Percentiles rank a stretch among this genome's conserved stretches.
Evolutionary conservation across 306 rosid genomes (phyloP).

Genomic region (Inga oerstediana): DNA sequence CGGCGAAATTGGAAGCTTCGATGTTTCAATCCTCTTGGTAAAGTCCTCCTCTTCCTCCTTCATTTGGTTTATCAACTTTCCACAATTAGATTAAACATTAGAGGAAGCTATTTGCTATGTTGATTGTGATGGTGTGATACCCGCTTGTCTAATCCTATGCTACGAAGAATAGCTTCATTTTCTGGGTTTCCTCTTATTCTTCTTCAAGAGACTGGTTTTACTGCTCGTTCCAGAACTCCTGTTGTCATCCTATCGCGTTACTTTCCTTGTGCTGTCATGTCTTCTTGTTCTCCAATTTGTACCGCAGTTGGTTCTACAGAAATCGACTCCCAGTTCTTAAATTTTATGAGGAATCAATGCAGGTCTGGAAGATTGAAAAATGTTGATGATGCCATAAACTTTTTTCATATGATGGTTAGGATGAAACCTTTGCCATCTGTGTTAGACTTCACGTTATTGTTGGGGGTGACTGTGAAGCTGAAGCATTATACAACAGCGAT

Average conservation of each 20-base stretch:
- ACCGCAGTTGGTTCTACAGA: neutral
- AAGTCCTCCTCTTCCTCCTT: neutral
- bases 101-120: neutral
- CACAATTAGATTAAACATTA: neutral
- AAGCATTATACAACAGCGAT: neutral
- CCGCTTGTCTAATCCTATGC: neutral
- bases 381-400: neutral
- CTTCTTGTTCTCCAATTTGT: neutral
- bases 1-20: neutral
- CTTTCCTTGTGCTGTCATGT: neutral
- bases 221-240: neutral
- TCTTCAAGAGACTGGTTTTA: neutral
- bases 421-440: neutral
- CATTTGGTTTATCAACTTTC: neutral
- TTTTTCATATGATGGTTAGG: neutral
- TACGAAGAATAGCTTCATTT: neutral
- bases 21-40: neutral
- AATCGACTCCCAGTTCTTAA: neutral
- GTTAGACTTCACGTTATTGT: neutral
- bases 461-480: conserved; percentile 1
- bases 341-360: neutral
- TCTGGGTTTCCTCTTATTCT: neutral
- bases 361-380: neutral
- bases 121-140: neutral
- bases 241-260: neutral